phyloP scores from a whole-genome alignment of 1,284 basidiomycete species.

The Cystobasidiaceae sp. region DNA sequence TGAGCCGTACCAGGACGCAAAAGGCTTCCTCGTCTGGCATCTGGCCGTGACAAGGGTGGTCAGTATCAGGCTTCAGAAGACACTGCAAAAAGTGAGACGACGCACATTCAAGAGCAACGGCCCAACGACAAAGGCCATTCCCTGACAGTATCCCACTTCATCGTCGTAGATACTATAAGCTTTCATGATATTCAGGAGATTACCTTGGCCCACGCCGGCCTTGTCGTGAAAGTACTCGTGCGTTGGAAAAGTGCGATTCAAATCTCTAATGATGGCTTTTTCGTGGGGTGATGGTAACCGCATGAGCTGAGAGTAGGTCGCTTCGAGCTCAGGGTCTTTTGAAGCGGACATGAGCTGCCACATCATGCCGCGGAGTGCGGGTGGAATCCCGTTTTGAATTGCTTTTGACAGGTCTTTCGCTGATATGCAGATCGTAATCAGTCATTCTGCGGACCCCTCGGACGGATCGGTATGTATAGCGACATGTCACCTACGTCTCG shows the following conservation, averaged over 20 bases:
- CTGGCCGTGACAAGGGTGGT: slow-evolving; percentile 51
- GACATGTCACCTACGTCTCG: slow-evolving; percentile 49
- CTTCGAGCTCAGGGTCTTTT: slow-evolving; percentile 82
- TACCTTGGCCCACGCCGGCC: slow-evolving; percentile 89
- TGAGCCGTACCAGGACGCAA: slow-evolving; percentile 89
- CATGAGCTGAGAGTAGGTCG: slow-evolving; percentile 72
- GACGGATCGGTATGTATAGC: neutral
- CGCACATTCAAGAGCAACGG: slow-evolving; percentile 83
- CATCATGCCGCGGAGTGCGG: slow-evolving; percentile 81
- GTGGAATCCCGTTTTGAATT: slow-evolving; percentile 87
- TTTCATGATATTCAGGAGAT: slow-evolving; percentile 93
- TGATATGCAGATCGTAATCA: slow-evolving; percentile 10
- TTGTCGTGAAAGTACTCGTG: slow-evolving; percentile 86
- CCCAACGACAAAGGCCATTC: slow-evolving; percentile 90
- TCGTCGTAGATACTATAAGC: slow-evolving; percentile 95
- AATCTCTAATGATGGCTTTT: slow-evolving; percentile 85
- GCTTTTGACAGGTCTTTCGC: slow-evolving; percentile 76
- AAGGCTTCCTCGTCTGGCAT: slow-evolving; percentile 99
- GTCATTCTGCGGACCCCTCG: neutral
- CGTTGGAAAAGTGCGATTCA: slow-evolving; percentile 94
- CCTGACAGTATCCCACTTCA: slow-evolving; percentile 95
- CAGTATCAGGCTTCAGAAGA: neutral
- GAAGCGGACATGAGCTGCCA: slow-evolving; percentile 97
- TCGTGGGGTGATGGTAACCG: slow-evolving; percentile 83
- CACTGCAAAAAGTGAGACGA: neutral